A percentile compares a stretch with the other conserved stretches of the same genome.
Conservation (phyloP, 306 rosid species). For the Acacia melanoxylon region DNA sequence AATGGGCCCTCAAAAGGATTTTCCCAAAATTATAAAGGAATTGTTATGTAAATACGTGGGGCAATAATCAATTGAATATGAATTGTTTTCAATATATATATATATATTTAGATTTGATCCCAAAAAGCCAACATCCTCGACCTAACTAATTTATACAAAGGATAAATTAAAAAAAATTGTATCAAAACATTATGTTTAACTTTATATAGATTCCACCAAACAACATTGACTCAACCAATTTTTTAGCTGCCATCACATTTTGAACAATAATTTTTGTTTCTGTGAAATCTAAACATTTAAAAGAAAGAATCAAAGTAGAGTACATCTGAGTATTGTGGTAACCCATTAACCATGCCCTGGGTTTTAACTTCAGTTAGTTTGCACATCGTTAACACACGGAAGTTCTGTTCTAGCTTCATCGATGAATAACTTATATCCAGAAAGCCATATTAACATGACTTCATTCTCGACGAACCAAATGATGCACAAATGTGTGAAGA, state of each 20-base stretch:
- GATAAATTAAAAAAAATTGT: neutral
- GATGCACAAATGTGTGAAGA: constrained; percentile 13
- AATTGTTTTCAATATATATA: neutral
- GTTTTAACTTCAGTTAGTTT: constrained; percentile 16
- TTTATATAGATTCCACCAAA: neutral
- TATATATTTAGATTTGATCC: neutral
- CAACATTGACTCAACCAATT: neutral
- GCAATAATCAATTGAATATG: neutral
- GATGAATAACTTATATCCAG: neutral
- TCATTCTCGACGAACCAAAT: constrained; percentile 19
- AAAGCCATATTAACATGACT: constrained; percentile 25
- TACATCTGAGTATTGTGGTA: constrained; percentile 26
- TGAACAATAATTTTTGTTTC: constrained; percentile 12
- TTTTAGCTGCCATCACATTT: constrained; percentile 23
- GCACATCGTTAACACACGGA: neutral
- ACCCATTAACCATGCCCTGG: constrained; percentile 22
- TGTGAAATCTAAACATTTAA: neutral
- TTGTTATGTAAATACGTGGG: neutral
- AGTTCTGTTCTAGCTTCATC: neutral
- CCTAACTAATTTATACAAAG: neutral
- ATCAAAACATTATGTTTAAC: neutral
- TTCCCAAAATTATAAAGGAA: neutral
- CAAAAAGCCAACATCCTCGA: neutral
- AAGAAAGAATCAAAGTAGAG: constrained; percentile 31
- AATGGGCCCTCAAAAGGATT: too few relatives aligned